Evolutionary conservation across 2,329 filamentous ascomycete genomes (phyloP), one percentile per base, ranked within the genome.

Genomic region (Sclerotinia spermophila): DNA sequence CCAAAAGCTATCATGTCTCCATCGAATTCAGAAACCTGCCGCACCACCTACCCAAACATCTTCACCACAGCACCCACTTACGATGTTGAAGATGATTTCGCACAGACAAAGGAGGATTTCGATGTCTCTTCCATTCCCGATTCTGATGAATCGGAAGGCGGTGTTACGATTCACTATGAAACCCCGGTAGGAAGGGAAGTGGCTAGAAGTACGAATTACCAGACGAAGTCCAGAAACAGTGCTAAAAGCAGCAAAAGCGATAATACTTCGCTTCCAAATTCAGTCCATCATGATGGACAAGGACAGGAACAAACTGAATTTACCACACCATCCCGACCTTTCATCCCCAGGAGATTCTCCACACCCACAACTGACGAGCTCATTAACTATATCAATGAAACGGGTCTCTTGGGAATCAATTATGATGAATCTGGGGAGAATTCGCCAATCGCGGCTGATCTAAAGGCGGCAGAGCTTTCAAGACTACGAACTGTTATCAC

Each of bases 351-450:
- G 11, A n/a, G 30, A 48, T n/a, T 17, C 2, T 35, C 60, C 0
- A 35, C 30, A 1, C 60, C 60, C 1, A 64, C 60, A n/a, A 48
- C 60, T 5, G 60, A 48, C 3, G 21, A 64, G 2, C 5, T 64
- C 5, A 15, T 64, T 1, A 8, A 10, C n/a, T 64, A 48, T 11
- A 44, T 44, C 1, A 10, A 1, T 1, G 60, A 48, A 1, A 64
- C 21, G 1, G 6, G 7, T 19, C 60, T 64, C 7, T 35, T 64
- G 8, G 60, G 42, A n/a, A 1, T 19, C 0, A 1, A 19, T 0
- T 0, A n/a, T 0, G 13, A 45, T 1, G 2, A 3, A 35, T 6
- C 3, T 7, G 3, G 0, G 5, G 1, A 2, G 4, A 1, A 2
- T 2, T 7, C 24, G 10, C 0, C 4, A 8, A 10, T 13, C 6